Base-by-base conservation (phyloP, 345 rosid genomes). In the Dimocarpus longan region DNA sequence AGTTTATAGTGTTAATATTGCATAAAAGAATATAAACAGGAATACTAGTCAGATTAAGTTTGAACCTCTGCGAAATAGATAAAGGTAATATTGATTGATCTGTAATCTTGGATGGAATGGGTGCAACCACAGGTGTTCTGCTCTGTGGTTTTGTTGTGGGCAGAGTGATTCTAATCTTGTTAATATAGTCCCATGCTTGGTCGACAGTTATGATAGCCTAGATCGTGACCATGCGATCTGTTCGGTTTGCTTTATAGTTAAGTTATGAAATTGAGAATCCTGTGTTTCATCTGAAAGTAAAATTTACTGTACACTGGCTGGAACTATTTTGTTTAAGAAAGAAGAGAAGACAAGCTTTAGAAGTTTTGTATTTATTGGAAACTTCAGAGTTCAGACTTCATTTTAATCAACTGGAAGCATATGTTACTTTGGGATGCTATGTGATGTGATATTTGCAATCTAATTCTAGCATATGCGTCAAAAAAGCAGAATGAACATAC, bases 61-160 rank as follows among this genome's bases (percentile, higher is more conserved):
- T 60, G 11, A 10, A 21, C 9, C 22, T 21, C 3, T 21, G 26
- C 65, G 16, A 60, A 60, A 60, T 60, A 22, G 57, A 22, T 11
- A 42, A 13, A 60, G 64, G 50, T 56, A 73, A 39, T n/a, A 60
- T 21, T 21, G 28, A 60, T 22, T 60, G 65, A 28, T 60, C 65
- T 10, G 24, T 19, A 40, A 4, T 68, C 32, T 42, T 68, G 32
- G 71, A 66, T 8, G 22, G 70, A 4, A 66, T 37, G 19, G 42
- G 71, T 68, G 50, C 71, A 68, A 68, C 71, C 43, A 1, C 5
- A 57, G 48, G 24, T 43, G 42, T 18, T 26, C 22, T 52, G 46
- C 66, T 22, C 46, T 70, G 59, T 76, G 39, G 68, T 64, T 71
- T 76, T 54, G 65, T 57, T 26, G 21, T 42, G 62, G 69, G 40